Evolutionary conservation across 768 basidiomycete species (phyloP), one percentile per base, ranked within the genome.

Genomic region (Serendipita sp.): DNA sequence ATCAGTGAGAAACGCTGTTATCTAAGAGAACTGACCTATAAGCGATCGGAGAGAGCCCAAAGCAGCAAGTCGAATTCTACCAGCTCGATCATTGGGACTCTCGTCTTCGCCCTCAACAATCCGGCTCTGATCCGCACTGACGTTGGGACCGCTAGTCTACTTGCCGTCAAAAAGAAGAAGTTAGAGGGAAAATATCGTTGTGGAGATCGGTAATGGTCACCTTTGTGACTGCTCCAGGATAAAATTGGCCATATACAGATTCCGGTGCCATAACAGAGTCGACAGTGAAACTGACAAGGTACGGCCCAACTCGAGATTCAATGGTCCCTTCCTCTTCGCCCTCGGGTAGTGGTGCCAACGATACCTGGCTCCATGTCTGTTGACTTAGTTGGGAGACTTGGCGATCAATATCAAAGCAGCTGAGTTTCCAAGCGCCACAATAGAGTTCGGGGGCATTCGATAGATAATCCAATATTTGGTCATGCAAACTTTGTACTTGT

Each of bases 381-480:
- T 74, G 70, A 1, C 85, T 84, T 16, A 73, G 69, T 1, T 70
- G 67, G 1, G 82, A 74, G 5, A 91, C 84, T 1, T 75, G 74
- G 27, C 83, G 79, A 69, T 92, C 91, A 34, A 83, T 71, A 66
- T 94, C 91, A 70, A 86, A 80, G 15, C 82, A 78, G 11, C 83
- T 77, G 68, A 90, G 77, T 67, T 76, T 81, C 89, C 91, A 92
- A 6, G 84, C 79, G 2, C 88, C 88, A 0, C 88, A 70, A 40
- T 88, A 72, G n/a, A n/a, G 5, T 50, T 60, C 55, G 16, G 34
- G 29, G 13, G 55, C 27, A 52, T 84, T 80, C 29, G 73, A 74
- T 15, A 84, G 70, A 68, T 82, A 80, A 52, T 75, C 74, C 15
- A 83, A 67, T 3, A 86, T 73, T 48, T 80, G 79, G 37, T 78